Evolutionary conservation across 164 flowering plant genomes (phyloP).

Genomic region (Magnolia changhungtana): DNA sequence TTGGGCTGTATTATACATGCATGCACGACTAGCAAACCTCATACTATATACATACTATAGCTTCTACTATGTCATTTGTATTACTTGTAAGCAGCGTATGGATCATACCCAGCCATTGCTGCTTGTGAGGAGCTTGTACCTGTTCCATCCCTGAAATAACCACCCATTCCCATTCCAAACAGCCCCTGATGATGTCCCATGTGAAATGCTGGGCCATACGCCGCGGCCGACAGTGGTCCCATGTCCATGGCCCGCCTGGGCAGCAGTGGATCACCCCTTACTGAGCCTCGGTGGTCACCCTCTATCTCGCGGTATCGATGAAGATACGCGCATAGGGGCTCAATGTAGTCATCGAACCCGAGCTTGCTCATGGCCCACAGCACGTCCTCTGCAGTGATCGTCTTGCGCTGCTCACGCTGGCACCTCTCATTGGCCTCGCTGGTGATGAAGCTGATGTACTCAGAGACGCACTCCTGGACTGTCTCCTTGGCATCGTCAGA

Average conservation of each 20-base stretch:
- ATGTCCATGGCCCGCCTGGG: constrained; percentile 26
- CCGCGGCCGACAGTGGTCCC: constrained; percentile 10
- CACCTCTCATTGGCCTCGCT: constrained; percentile 83
- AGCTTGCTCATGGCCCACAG: constrained; percentile 84
- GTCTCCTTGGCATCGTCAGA: constrained; percentile 83
- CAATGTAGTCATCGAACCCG: constrained; percentile 75
- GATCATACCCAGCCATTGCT: constrained; percentile 5
- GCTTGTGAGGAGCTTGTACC: neutral
- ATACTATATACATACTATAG: neutral
- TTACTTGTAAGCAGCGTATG: constrained; percentile 4
- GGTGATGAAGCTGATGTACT: constrained; percentile 83
- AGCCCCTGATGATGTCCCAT: neutral
- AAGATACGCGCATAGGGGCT: constrained; percentile 55
- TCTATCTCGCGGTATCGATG: constrained; percentile 33
- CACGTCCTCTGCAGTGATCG: constrained; percentile 81
- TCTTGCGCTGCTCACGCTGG: constrained; percentile 85
- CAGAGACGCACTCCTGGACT: constrained; percentile 81
- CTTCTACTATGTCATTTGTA: neutral
- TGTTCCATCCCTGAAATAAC: constrained; percentile 4
- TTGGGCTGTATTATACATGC: neutral
- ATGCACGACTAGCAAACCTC: neutral
- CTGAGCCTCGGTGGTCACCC: constrained; percentile 42
- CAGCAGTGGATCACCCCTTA: constrained; percentile 42
- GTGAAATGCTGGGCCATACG: neutral
- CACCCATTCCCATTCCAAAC: neutral